Evolutionary conservation across 2,329 filamentous ascomycete species (phyloP).

Genomic region (Beauveria sp.): DNA sequence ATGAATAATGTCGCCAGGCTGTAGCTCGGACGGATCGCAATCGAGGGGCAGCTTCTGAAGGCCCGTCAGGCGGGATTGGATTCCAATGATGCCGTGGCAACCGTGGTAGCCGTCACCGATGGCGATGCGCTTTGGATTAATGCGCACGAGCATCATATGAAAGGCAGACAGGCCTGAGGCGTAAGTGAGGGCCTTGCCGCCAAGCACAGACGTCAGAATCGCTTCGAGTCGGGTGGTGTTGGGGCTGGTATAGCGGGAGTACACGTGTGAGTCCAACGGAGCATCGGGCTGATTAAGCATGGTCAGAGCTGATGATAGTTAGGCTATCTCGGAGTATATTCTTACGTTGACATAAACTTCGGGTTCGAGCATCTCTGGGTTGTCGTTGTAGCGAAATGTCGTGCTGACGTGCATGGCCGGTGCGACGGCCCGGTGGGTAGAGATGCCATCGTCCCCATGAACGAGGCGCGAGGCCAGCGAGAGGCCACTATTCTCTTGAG

Average conservation of each 20-base stretch:
- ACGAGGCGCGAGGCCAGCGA: slow-evolving; percentile 64
- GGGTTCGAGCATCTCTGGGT: slow-evolving; percentile 55
- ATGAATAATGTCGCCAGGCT: slow-evolving; percentile 76
- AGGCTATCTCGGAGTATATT: slow-evolving; percentile 5
- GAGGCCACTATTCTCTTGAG: slow-evolving; percentile 12
- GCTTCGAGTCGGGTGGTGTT: slow-evolving; percentile 81
- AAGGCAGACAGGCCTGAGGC: slow-evolving; percentile 80
- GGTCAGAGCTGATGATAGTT: not conserved
- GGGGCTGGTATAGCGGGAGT: slow-evolving; percentile 73
- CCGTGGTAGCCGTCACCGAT: slow-evolving; percentile 88
- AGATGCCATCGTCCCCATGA: slow-evolving; percentile 74
- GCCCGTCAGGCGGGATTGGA: slow-evolving; percentile 69
- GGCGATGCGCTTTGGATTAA: slow-evolving; percentile 76
- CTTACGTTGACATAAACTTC: slow-evolving; percentile 51
- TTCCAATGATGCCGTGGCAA: slow-evolving; percentile 73
- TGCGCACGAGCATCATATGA: slow-evolving; percentile 74
- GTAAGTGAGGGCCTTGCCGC: slow-evolving; percentile 67
- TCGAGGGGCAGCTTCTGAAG: slow-evolving; percentile 66
- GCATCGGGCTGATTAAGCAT: slow-evolving; percentile 35
- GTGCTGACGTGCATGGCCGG: slow-evolving; percentile 87
- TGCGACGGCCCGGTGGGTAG: slow-evolving; percentile 69
- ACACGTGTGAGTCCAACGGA: slow-evolving; percentile 61
- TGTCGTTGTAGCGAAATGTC: slow-evolving; percentile 72
- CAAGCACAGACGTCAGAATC: slow-evolving; percentile 66
- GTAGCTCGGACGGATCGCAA: slow-evolving; percentile 57